Conservation (phyloP, 345 rosid species). For the Ailanthus altissimus region DNA sequence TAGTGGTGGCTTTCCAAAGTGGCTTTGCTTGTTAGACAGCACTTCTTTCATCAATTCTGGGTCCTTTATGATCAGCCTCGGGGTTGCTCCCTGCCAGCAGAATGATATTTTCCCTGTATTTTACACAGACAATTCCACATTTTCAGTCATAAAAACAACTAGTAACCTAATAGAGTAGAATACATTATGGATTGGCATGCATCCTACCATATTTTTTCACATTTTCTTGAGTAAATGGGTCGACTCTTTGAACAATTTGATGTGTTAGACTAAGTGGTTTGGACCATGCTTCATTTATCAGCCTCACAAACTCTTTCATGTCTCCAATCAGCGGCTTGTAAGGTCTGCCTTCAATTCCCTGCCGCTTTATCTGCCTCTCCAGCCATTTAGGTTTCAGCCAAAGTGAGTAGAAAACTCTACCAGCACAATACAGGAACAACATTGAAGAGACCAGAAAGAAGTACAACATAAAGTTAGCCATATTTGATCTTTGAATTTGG, state of each 20-base stretch:
- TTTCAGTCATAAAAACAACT: neutral
- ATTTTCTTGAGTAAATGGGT: conserved; percentile 33
- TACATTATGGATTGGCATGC: neutral
- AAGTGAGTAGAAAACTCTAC: conserved; percentile 21
- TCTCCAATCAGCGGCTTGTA: conserved; percentile 41
- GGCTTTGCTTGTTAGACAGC: conserved; percentile 46
- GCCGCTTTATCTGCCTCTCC: conserved; percentile 35
- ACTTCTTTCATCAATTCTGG: conserved; percentile 43
- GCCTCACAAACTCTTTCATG: conserved; percentile 35
- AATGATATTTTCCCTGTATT: conserved; percentile 46
- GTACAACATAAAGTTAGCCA: conserved; percentile 1
- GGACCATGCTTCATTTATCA: conserved; percentile 41
- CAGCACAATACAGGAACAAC: conserved; percentile 21
- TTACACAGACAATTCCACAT: too few species aligned
- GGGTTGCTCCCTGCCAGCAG: conserved; percentile 46
- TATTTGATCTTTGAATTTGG: neutral
- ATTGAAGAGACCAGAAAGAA: neutral
- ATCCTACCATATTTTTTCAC: conserved; percentile 42
- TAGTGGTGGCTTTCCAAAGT: conserved; percentile 43
- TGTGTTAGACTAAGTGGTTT: conserved; percentile 42
- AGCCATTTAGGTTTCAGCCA: conserved; percentile 48
- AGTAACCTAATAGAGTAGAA: neutral
- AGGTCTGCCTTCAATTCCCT: conserved; percentile 43
- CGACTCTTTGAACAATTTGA: conserved; percentile 37
- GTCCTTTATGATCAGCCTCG: conserved; percentile 47